Percentiles rank a stretch among this genome's conserved stretches.
These are phyloP conservation scores for Lentinula detonsa DNA, from an alignment of 768 basidiomycete genomes.

Conservation along the genomic window DNA sequence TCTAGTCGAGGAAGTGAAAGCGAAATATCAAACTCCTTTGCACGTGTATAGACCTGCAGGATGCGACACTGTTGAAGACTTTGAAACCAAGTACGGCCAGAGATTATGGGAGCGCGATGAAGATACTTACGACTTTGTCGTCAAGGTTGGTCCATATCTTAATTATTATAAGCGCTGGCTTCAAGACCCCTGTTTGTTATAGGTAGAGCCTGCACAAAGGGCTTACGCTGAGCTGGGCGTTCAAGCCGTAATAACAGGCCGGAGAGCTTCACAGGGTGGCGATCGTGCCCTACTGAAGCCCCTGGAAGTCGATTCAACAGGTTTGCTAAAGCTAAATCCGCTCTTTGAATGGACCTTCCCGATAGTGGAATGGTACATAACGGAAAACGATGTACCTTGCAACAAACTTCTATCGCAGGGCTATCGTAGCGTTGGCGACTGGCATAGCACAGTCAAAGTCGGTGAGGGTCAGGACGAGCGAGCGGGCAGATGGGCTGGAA, in stretches of 20 bases:
- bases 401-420: slow-evolving; percentile 88
- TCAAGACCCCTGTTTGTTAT: neutral
- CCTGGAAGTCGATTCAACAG: slow-evolving; percentile 86
- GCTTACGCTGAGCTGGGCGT: slow-evolving; percentile 80
- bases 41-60: slow-evolving; percentile 76
- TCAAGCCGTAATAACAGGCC: slow-evolving; percentile 88
- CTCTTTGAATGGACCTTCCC: slow-evolving; percentile 84
- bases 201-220: slow-evolving; percentile 91
- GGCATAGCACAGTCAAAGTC: slow-evolving; percentile 85
- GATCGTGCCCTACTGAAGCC: slow-evolving; percentile 78
- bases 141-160: slow-evolving; percentile 57
- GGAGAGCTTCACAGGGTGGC: slow-evolving; percentile 90
- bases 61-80: slow-evolving; percentile 62
- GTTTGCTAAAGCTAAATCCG: slow-evolving; percentile 91
- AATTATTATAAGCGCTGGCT: neutral
- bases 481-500: slow-evolving; percentile 88
- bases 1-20: slow-evolving; percentile 77
- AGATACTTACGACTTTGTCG: slow-evolving; percentile 80
- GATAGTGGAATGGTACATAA: slow-evolving; percentile 81
- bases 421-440: slow-evolving; percentile 94
- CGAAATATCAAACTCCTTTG: slow-evolving; percentile 66
- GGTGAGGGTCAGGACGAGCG: slow-evolving; percentile 78
- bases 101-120: slow-evolving; percentile 88
- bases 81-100: slow-evolving; percentile 75
- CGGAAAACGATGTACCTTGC: slow-evolving; percentile 74